Percentiles rank a stretch among this genome's conserved stretches.
Evolutionary conservation across 306 rosid species (phyloP).

Genomic region (Prunus mongolica): DNA sequence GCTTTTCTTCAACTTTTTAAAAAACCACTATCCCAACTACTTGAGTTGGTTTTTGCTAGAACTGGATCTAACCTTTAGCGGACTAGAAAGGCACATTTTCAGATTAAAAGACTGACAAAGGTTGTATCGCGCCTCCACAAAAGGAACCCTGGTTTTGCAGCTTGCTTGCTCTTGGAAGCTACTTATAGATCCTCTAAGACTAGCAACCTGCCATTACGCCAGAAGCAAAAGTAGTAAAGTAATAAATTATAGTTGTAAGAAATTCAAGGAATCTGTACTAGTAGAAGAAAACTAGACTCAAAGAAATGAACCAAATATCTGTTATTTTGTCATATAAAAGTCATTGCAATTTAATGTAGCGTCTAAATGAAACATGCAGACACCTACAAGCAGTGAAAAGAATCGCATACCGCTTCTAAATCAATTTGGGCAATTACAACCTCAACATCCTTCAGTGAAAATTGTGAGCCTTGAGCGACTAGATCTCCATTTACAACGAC

Average conservation of each 20-base stretch:
- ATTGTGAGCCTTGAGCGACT: slow-evolving; percentile 93
- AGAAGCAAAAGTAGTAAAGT: slow-evolving; percentile 12
- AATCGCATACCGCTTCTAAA: slow-evolving; percentile 74
- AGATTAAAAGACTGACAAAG: slow-evolving; percentile 77
- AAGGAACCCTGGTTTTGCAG: slow-evolving; percentile 74
- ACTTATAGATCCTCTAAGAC: slow-evolving; percentile 93
- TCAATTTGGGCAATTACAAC: slow-evolving; percentile 83
- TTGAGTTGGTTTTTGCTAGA: slow-evolving; percentile 18
- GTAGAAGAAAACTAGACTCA: neutral
- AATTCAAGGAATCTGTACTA: slow-evolving; percentile 1
- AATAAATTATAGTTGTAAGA: neutral
- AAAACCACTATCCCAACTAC: slow-evolving; percentile 3
- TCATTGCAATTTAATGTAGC: neutral
- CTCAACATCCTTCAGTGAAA: slow-evolving; percentile 90
- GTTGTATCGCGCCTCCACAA: slow-evolving; percentile 55
- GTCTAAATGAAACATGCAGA: neutral
- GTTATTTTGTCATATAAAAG: neutral
- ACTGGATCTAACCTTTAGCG: slow-evolving; percentile 62
- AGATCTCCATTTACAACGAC: slow-evolving; percentile 87
- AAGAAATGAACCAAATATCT: slow-evolving; percentile 1
- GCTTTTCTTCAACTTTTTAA: neutral
- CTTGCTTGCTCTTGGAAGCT: slow-evolving; percentile 99
- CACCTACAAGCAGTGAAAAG: slow-evolving; percentile 14
- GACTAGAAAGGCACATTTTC: slow-evolving; percentile 57
- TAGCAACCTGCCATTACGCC: slow-evolving; percentile 67